These are phyloP conservation scores for Astragalus membranaceus DNA, from an alignment of 306 rosid genomes.

Conservation along the genomic window DNA sequence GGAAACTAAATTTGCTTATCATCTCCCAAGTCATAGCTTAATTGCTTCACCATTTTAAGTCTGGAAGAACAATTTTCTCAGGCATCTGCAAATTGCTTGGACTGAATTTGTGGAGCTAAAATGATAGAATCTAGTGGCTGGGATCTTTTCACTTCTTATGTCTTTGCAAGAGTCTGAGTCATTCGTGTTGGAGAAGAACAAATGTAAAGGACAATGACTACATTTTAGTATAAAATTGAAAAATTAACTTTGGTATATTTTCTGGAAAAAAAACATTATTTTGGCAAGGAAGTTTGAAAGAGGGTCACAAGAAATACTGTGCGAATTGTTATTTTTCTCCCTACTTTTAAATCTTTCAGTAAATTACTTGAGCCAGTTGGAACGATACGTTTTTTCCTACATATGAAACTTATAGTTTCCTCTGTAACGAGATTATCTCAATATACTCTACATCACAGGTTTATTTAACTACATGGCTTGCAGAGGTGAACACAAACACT, in stretches of 20 bases:
- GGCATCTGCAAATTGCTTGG: conserved; percentile 5
- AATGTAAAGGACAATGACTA: background rate
- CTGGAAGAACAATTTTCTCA: background rate
- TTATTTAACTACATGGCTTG: conserved; percentile 74
- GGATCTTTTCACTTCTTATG: background rate
- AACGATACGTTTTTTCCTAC: background rate
- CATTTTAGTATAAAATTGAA: background rate
- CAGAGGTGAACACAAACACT: conserved; percentile 56
- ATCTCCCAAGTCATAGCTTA: background rate
- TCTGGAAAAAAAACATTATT: background rate
- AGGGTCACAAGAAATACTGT: background rate
- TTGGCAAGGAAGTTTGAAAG: background rate
- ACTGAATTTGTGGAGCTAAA: background rate
- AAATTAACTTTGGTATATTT: background rate
- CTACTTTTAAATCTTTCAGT: background rate
- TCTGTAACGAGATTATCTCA: background rate
- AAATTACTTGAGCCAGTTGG: background rate
- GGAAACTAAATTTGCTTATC: background rate
- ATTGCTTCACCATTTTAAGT: background rate
- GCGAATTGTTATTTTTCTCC: background rate
- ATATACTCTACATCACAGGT: conserved; percentile 38
- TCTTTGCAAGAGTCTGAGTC: background rate
- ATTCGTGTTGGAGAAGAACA: background rate
- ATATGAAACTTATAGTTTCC: background rate
- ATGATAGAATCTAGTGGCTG: background rate